Evolutionary conservation across 345 rosid species (phyloP).

Genomic region (Salix koriyanagi): DNA sequence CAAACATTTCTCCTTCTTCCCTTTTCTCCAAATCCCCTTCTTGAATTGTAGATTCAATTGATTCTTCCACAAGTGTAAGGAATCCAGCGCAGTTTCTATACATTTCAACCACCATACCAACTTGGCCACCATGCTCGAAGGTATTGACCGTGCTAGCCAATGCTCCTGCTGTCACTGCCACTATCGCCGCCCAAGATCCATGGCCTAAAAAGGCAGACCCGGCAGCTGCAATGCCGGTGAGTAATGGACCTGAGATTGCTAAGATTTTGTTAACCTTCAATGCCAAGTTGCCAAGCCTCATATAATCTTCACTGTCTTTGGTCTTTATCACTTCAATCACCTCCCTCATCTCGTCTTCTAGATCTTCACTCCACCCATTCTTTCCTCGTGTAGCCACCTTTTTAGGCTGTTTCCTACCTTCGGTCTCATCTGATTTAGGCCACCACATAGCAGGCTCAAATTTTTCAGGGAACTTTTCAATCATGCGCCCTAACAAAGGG

Average conservation of each 20-base stretch:
- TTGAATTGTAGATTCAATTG: constrained; percentile 23
- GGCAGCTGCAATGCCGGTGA: constrained; percentile 36
- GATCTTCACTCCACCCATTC: constrained; percentile 35
- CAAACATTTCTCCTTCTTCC: constrained; percentile 38
- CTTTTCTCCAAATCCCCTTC: constrained; percentile 13
- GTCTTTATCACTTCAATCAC: constrained; percentile 26
- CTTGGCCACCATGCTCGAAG: constrained; percentile 46
- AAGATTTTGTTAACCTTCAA: constrained; percentile 39
- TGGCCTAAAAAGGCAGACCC: constrained; percentile 22
- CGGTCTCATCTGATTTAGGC: constrained; percentile 6
- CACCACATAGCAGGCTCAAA: constrained; percentile 38
- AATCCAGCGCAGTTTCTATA: constrained; percentile 48
- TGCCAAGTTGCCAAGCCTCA: constrained; percentile 34
- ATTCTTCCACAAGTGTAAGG: constrained; percentile 28
- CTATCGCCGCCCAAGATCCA: constrained; percentile 8
- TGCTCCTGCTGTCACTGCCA: constrained; percentile 36
- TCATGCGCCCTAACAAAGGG: constrained; percentile 35
- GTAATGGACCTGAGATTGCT: constrained; percentile 43
- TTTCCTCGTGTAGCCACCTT: background rate
- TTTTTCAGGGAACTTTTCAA: constrained; percentile 29
- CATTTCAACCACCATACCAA: constrained; percentile 60
- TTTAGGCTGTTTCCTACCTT: background rate
- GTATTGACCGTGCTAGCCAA: constrained; percentile 30
- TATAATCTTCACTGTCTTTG: constrained; percentile 39
- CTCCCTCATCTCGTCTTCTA: constrained; percentile 40